Base-by-base conservation (phyloP, 805 yeast species). In the Priceomyces haplophilus region DNA sequence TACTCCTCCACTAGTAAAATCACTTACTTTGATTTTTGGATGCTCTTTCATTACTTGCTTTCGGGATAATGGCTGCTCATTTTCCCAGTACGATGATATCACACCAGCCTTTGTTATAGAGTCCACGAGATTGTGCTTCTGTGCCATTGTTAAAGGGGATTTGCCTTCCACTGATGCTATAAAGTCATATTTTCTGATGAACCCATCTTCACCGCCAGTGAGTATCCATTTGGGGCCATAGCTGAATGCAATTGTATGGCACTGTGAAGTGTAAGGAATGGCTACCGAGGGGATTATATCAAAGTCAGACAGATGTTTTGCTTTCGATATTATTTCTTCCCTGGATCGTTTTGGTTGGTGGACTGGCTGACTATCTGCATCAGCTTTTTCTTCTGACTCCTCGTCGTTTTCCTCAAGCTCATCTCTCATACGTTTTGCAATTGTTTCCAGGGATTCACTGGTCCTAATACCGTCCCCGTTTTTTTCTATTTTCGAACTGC, bases 171-270 rank as follows among this genome's bases (percentile, higher is more conserved):
- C 76, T 1, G 97, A 85, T 25, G 83, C 84, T 31, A 82, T 75
- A 48, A 93, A 83, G 63, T 93, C 96, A 65, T 84, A 93, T 58
- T 86, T 89, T 37, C 99, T 72, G 25, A 93, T 85, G 54, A 82
- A 87, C 3, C 99, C 99, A 62, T 93, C 99, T 50, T 85, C 91
- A 7, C 98, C 98, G 16, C 99, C 99, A 0, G 96, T 83, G 54
- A 90, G 84, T 31, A 93, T 70, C 84, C 89, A 90, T 56, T 82
- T 83, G 33, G 89, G 83, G 4, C 95, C 95, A 53, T 78, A 79
- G 1, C 95, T 78, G 36, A 88, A 68, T 1, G 90, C 83, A 27
- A 91, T 52, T 2, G 93, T 76, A 62, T 88, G 88, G 24, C 93
- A 83, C 20, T 85, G 82, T 1, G 87, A 67, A 1, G 88, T 75